Conservation (phyloP, 345 rosid genomes). For the Adansonia digitata region DNA sequence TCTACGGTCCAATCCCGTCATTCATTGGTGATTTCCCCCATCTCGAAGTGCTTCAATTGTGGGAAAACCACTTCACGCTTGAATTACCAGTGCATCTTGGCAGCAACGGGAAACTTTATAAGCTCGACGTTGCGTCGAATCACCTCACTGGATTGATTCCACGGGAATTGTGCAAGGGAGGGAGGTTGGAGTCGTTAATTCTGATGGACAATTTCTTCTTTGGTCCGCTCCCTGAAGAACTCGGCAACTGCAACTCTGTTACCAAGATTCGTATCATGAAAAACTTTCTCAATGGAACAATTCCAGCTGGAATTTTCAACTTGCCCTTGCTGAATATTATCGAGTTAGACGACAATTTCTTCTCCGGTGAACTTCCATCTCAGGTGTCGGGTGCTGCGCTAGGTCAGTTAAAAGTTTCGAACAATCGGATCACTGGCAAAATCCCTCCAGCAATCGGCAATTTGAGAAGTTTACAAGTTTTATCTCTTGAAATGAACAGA, state of each 20-base stretch:
- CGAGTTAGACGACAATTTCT: slow-evolving; percentile 55
- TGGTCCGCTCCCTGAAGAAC: slow-evolving; percentile 63
- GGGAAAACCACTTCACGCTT: slow-evolving; percentile 76
- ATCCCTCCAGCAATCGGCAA: slow-evolving; percentile 66
- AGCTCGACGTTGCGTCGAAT: slow-evolving; percentile 62
- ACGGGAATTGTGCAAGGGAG: slow-evolving; percentile 61
- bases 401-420: slow-evolving; percentile 38
- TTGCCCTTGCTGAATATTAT: slow-evolving; percentile 39
- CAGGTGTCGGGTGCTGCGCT: slow-evolving; percentile 49
- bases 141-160: slow-evolving; percentile 77
- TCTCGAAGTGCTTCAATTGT: slow-evolving; percentile 57
- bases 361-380: slow-evolving; percentile 69
- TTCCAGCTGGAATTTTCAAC: slow-evolving; percentile 69
- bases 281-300: slow-evolving; percentile 53
- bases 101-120: slow-evolving; percentile 47
- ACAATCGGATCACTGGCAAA: slow-evolving; percentile 56
- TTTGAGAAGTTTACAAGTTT: slow-evolving; percentile 33
- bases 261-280: slow-evolving; percentile 42
- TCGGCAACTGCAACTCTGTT: slow-evolving; percentile 67
- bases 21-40: slow-evolving; percentile 63
- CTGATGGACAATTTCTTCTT: slow-evolving; percentile 64
- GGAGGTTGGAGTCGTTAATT: slow-evolving; percentile 40
- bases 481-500: slow-evolving; percentile 49
- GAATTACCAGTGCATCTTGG: slow-evolving; percentile 67
- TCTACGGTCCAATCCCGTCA: slow-evolving; percentile 62